Conservation (phyloP, 768 basidiomycete genomes). For the Mycena vitilis region DNA sequence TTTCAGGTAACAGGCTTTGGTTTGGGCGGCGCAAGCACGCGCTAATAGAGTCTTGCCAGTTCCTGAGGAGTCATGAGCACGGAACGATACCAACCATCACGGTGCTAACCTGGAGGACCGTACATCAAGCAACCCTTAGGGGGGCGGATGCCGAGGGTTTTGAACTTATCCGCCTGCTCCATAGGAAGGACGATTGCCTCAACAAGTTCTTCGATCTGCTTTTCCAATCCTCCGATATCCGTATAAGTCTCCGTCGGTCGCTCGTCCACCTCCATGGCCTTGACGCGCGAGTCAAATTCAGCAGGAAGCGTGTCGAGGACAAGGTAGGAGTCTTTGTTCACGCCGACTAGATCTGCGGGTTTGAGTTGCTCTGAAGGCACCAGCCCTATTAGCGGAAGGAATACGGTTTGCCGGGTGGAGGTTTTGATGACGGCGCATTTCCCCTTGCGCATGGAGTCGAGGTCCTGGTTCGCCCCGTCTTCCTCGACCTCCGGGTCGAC, state of each 20-base stretch:
- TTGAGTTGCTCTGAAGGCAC: constrained; percentile 92
- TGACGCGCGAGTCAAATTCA: constrained; percentile 98
- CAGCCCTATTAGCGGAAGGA: constrained; percentile 97
- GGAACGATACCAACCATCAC: constrained; percentile 3
- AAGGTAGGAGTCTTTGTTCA: constrained; percentile 99
- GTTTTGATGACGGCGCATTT: constrained; percentile 99
- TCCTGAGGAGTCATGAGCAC: constrained; percentile 51
- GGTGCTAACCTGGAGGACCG: constrained; percentile 87
- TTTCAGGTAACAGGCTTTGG: constrained; percentile 98
- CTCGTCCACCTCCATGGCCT: constrained; percentile 99
- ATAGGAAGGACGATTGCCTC: constrained; percentile 99
- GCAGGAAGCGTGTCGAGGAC: constrained; percentile 95
- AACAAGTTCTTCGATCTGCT: constrained; percentile 98
- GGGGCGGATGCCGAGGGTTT: constrained; percentile 96
- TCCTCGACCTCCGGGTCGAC: constrained; percentile 94
- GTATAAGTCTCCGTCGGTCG: constrained; percentile 97
- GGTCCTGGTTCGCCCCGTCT: constrained; percentile 94
- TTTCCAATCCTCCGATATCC: constrained; percentile 97
- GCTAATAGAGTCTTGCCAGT: constrained; percentile 98
- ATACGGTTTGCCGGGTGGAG: constrained; percentile 97
- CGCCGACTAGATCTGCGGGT: constrained; percentile 95
- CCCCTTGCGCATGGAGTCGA: constrained; percentile 95
- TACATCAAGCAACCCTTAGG: constrained; percentile 99
- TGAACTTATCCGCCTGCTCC: constrained; percentile 99
- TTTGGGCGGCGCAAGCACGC: constrained; percentile 97